These are phyloP conservation scores for Knoxia roxburghii DNA, from an alignment of 257 asterid genomes.

Conservation along the genomic window DNA sequence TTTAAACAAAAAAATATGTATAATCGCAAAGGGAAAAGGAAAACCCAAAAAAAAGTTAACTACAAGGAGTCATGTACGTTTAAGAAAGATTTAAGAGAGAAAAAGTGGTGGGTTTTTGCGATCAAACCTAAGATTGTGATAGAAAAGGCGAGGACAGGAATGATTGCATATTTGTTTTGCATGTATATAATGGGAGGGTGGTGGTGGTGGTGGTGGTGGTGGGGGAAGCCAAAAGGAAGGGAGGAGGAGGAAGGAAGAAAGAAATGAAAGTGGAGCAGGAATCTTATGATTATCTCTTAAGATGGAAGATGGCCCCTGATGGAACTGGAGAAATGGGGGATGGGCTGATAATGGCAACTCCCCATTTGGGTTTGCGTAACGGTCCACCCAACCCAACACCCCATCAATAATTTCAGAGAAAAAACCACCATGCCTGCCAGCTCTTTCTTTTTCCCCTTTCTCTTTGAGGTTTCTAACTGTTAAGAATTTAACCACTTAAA, in stretches of 20 bases:
- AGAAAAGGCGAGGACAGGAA: not conserved
- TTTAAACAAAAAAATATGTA: not conserved
- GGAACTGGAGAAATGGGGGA: not conserved
- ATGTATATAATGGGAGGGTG: slow-evolving; percentile 2
- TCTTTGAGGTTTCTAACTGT: not conserved
- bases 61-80: not conserved
- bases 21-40: not conserved
- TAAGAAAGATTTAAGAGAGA: not conserved
- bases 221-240: slow-evolving; percentile 3
- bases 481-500: too few relatives aligned
- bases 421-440: not conserved
- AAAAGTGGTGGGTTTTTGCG: not conserved
- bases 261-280: slow-evolving; percentile 28
- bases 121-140: not conserved
- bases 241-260: not conserved
- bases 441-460: not conserved
- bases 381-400: slow-evolving; percentile 23
- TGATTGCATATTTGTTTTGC: not conserved
- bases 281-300: slow-evolving; percentile 31
- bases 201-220: slow-evolving; percentile 16
- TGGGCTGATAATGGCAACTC: not conserved
- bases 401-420: slow-evolving; percentile 7
- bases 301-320: not conserved
- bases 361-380: slow-evolving; percentile 26
- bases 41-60: not conserved